Evolutionary conservation across 306 rosid species (phyloP).

Genomic region (Nissolia schottii): DNA sequence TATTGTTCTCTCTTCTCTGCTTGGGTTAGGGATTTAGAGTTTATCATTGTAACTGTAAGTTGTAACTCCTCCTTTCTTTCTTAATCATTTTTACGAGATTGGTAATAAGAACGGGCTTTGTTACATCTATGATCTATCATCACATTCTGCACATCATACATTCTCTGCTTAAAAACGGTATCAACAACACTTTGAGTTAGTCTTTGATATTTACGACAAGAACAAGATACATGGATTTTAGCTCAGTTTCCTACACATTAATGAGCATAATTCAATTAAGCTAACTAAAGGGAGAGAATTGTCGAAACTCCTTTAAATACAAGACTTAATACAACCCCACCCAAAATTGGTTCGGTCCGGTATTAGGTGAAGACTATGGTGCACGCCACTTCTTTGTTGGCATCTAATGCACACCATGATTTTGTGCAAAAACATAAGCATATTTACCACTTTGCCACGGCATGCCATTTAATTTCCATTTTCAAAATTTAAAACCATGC

Average conservation of each 20-base stretch:
- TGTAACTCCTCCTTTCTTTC: background rate
- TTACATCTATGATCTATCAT: background rate
- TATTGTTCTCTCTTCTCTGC: slow-evolving; percentile 7
- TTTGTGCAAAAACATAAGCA: too few relatives aligned
- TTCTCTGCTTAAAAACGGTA: background rate
- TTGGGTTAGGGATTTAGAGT: background rate
- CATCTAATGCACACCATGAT: too few relatives aligned
- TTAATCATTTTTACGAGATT: background rate
- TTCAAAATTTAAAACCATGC: too few relatives aligned
- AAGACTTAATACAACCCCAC: too few relatives aligned
- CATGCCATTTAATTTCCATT: too few relatives aligned
- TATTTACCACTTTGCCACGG: too few relatives aligned
- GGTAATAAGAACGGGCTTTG: slow-evolving; percentile 14
- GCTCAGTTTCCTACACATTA: background rate
- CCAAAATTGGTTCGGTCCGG: too few relatives aligned
- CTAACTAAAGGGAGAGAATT: too few relatives aligned
- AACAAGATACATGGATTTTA: background rate
- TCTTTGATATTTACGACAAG: background rate
- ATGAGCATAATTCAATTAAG: too few relatives aligned
- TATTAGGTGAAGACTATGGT: too few relatives aligned
- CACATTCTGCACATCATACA: background rate
- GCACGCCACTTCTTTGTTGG: too few relatives aligned
- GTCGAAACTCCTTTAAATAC: too few relatives aligned
- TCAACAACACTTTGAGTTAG: background rate
- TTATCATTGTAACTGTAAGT: background rate